These are phyloP conservation scores for Xylariaceae sp. DNA, from an alignment of 2,329 filamentous ascomycete species.

Conservation along the genomic window DNA sequence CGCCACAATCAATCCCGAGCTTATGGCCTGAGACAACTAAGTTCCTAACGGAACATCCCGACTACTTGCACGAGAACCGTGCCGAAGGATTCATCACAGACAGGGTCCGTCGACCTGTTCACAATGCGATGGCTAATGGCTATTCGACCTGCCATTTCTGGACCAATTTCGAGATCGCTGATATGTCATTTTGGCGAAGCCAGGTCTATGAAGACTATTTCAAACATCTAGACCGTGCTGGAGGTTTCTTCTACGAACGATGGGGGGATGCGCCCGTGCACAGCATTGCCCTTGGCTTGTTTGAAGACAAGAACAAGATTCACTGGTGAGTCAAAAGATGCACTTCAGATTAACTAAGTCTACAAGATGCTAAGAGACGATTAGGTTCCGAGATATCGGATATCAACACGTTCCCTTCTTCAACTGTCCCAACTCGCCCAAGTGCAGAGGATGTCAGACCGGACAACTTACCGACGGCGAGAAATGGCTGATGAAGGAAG, in stretches of 20 bases:
- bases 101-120: constrained; percentile 67
- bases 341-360: not conserved
- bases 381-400: constrained; percentile 96
- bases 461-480: constrained; percentile 89
- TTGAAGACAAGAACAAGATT: constrained; percentile 85
- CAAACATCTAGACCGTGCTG: constrained; percentile 85
- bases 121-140: constrained; percentile 77
- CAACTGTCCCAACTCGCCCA: constrained; percentile 96
- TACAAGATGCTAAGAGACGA: constrained; percentile 19
- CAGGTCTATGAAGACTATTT: constrained; percentile 94
- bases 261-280: constrained; percentile 99
- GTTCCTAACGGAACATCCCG: constrained; percentile 80
- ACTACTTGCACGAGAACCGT: constrained; percentile 78
- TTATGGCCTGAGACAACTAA: constrained; percentile 95
- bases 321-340: constrained; percentile 66
- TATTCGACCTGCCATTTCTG: constrained; percentile 99
- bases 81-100: constrained; percentile 87
- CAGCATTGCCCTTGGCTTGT: constrained; percentile 85
- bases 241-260: constrained; percentile 97
- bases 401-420: constrained; percentile 98
- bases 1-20: constrained; percentile 76
- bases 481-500: constrained; percentile 78
- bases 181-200: constrained; percentile 89
- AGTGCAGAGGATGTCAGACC: constrained; percentile 82
- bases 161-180: constrained; percentile 97